These are phyloP conservation scores for Nissolia schottii DNA, from an alignment of 306 rosid species.

Conservation along the genomic window DNA sequence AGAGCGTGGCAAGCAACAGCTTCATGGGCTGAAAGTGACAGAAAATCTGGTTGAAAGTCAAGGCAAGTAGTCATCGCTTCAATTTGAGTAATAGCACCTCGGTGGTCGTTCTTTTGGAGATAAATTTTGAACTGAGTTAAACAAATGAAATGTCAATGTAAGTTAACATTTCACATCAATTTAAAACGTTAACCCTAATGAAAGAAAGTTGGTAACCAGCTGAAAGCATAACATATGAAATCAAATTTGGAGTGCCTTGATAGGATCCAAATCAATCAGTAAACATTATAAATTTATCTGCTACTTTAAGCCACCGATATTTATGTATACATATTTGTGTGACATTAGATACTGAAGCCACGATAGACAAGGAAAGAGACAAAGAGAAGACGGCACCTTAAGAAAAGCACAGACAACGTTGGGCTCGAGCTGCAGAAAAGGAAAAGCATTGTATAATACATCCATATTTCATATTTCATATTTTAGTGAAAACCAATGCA, in stretches of 20 bases:
- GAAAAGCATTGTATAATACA: conserved; percentile 14
- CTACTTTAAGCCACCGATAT: not conserved
- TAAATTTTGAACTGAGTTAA: conserved; percentile 74
- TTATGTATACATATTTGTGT: not conserved
- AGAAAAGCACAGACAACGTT: conserved; percentile 77
- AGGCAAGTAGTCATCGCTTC: conserved; percentile 81
- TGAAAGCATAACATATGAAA: not conserved
- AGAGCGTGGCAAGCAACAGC: conserved; percentile 89
- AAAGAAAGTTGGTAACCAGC: conserved; percentile 20
- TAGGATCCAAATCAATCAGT: not conserved
- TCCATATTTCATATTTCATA: not conserved
- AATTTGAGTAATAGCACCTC: conserved; percentile 65
- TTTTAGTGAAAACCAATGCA: not conserved
- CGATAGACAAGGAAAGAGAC: not conserved
- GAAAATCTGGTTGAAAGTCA: conserved; percentile 79
- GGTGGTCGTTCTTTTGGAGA: conserved; percentile 73
- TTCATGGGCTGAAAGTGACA: conserved; percentile 95
- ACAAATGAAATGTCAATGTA: conserved; percentile 20
- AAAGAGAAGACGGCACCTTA: conserved; percentile 48
- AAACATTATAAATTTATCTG: not conserved
- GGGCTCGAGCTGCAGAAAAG: conserved; percentile 82
- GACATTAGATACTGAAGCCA: not conserved
- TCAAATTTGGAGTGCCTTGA: not conserved
- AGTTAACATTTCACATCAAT: conserved; percentile 3
- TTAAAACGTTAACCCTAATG: conserved; percentile 2